Evolutionary conservation across 176 grass and related monocot species (phyloP), one percentile per base, ranked within the genome.

Genomic region (Melocanna baccifera): DNA sequence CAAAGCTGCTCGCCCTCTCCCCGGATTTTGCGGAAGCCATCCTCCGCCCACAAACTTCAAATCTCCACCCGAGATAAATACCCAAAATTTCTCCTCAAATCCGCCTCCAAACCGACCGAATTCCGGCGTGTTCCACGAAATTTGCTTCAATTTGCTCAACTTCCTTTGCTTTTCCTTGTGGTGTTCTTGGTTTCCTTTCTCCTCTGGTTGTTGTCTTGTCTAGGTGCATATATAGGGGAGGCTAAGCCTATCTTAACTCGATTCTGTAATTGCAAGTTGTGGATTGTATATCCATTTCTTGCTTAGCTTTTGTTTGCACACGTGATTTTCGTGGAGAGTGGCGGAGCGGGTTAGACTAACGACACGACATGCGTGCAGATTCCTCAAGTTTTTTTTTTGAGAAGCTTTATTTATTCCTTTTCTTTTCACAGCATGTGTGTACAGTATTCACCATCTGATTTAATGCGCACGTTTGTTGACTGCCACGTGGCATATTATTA

Each of bases 1-100:
- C 91, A 70, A 97, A 94, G 81, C 73, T 97, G 71, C 52, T 88
- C 32, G 80, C 56, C 73, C 65, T 95, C 76, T 95, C 88, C 78
- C 80, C 77, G 36, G 83, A 73, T 79, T 87, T 92, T 52, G 66
- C 86, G 1, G 86, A 18, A 73, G 81, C 82, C 78, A 86, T 90
- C 85, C 77, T 83, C 75, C 75, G 37, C 29, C 13, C 26, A 43
- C 62, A 63, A 28, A 55, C 43, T 48, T 62, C 73, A 78, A 91
- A 84, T 84, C 81, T 57, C 67, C 48, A 59, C 41, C 34, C 18
- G 16, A 39, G 46, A 41, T 20, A 40, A 41, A 67, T 7, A 5
- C 13, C 5, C 25, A 2, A 6, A 15, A 29, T 29, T 63, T 12
- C 26, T 63, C 12, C 25, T 26, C 12, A 63, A 62, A 62, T 13